phyloP scores from a whole-genome alignment of 257 asterid genomes.

The Nicotiana obtusifolia region DNA sequence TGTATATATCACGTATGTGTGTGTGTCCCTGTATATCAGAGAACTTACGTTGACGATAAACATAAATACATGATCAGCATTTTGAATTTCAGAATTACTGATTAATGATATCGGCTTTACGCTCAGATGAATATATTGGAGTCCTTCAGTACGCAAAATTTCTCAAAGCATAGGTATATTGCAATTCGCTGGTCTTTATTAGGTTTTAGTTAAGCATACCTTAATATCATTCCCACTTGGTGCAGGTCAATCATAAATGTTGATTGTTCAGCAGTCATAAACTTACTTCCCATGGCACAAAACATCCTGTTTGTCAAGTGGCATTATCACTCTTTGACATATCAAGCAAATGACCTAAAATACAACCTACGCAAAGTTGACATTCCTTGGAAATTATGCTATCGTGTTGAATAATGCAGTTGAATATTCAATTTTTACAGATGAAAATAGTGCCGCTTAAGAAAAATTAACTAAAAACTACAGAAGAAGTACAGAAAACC shows the following conservation, averaged over 20 bases:
- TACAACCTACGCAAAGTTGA: neutral
- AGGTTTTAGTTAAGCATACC: constrained; percentile 38
- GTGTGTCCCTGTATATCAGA: neutral
- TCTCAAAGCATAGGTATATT: neutral
- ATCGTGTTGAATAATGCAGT: neutral
- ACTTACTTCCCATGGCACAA: constrained; percentile 91
- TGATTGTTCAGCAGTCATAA: constrained; percentile 95
- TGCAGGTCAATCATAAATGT: constrained; percentile 98
- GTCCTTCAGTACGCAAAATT: constrained; percentile 3
- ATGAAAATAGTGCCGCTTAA: neutral
- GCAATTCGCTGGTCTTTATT: neutral
- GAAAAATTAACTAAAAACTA: constrained; percentile 9
- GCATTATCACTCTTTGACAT: constrained; percentile 7
- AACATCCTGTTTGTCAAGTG: constrained; percentile 58
- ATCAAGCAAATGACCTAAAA: constrained; percentile 7
- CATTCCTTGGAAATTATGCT: neutral
- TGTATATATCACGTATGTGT: constrained; percentile 3
- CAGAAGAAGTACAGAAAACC: constrained; percentile 35
- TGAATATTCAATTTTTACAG: neutral
- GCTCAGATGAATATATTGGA: neutral
- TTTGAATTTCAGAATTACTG: neutral
- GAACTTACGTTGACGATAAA: neutral
- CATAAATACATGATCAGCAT: neutral
- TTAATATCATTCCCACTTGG: constrained; percentile 93
- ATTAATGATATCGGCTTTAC: neutral